Percentiles rank a stretch among this genome's conserved stretches.
Conservation (phyloP, 768 basidiomycete genomes). For the Holtermannia corniformis region DNA sequence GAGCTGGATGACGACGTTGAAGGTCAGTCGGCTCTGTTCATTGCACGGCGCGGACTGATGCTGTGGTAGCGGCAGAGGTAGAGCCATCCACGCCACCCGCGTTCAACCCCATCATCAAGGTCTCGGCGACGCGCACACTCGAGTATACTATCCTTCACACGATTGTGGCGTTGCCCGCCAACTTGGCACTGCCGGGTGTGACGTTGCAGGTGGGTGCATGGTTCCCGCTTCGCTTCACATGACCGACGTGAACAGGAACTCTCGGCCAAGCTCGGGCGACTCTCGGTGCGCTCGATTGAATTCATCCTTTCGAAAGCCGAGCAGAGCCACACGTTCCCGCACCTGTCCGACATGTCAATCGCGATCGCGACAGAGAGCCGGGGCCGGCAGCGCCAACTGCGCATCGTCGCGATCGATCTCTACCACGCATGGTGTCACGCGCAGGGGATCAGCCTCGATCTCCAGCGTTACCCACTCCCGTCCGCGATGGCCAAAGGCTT, state of each 20-base stretch:
- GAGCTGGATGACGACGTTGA: neutral
- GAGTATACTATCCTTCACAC: neutral
- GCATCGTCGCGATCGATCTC: constrained; percentile 66
- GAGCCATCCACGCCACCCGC: neutral
- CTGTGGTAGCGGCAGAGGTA: no score
- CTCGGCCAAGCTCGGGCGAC: constrained; percentile 5
- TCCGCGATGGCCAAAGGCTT: constrained; percentile 19
- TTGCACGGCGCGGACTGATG: no score
- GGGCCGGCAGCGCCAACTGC: constrained; percentile 75
- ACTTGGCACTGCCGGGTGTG: no score
- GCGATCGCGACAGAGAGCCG: constrained; percentile 66
- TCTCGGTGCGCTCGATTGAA: constrained; percentile 22
- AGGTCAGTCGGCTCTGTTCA: no score
- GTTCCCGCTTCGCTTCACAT: neutral
- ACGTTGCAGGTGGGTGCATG: neutral
- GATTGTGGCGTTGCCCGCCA: neutral
- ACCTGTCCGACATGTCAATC: constrained; percentile 63
- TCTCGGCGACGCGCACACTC: neutral
- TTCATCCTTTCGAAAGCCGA: constrained; percentile 18
- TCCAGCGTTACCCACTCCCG: constrained; percentile 5
- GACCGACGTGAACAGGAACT: constrained; percentile 10
- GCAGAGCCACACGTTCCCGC: constrained; percentile 50
- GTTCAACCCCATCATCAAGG: neutral
- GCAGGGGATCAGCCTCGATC: constrained; percentile 49
- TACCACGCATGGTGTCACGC: constrained; percentile 56